Base-by-base conservation (phyloP, 352 stramenopile species). In the Phytophthora kernoviae region DNA sequence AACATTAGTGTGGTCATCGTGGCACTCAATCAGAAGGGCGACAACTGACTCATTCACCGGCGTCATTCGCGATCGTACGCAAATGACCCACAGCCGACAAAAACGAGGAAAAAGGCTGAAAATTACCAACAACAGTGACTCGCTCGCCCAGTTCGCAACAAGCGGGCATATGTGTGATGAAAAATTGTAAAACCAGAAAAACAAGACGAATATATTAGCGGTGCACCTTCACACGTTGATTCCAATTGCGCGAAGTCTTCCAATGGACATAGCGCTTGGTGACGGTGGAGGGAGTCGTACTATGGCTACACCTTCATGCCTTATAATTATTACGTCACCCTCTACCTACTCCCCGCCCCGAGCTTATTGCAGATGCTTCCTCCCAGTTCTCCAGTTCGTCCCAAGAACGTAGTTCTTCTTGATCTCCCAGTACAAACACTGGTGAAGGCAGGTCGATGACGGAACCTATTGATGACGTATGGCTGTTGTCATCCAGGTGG, bases 1-100 rank as follows among this genome's bases (percentile, higher is more conserved):
- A 98, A 98, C 58, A 90, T 96, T 39, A 95, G 81, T 45, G 88
- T 94, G 40, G 79, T 97, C 42, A 85, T 98, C 21, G 78, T 98
- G 36, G 81, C 81, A 20, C 70, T 96, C 21, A 93, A 96, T 58
- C 87, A 96, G 56, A 79, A 65, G 51, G 49, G 65, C 24, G 65
- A 80, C 18, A 61, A 36, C 24, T 73, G 68, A 77, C 72, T 62
- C 62, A 46, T 30, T 58, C 39, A 59, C 54, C 63, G 62, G 58
- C 47, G 44, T 54, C 62, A 40, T 45, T 59, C 41, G 27, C 26
- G 18, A 33, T 8, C 41, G 54, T 15, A 24, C 41, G 27, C 2
- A 36, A 54, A 67, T 51, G 48, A 67, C 51, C 33, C 4, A 36
- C 57, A 49, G 64, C 63, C 62, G 41, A 64, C 47, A 40, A 75